Percentiles rank a stretch among this genome's conserved stretches.
Evolutionary conservation across 1,284 basidiomycete species (phyloP).

Genomic region (Trichosporon sp.): DNA sequence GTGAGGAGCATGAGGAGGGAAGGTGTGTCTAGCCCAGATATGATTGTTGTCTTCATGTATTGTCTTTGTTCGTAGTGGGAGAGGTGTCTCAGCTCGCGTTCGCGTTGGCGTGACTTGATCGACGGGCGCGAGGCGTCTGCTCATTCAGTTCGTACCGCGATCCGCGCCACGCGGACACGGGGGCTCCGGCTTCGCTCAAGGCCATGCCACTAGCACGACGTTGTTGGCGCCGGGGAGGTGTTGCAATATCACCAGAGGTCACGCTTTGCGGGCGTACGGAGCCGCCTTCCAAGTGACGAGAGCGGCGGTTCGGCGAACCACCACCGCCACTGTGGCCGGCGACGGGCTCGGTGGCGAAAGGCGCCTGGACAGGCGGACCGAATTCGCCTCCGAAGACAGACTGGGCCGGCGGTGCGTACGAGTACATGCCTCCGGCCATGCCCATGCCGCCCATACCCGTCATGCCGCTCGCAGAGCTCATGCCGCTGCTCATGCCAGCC

Average conservation of each 20-base stretch:
- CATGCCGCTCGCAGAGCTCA: conserved; percentile 21
- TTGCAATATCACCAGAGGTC: conserved; percentile 3
- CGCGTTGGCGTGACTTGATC: conserved; percentile 8
- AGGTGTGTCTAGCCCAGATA: neutral
- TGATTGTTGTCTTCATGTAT: neutral
- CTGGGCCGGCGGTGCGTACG: conserved; percentile 42
- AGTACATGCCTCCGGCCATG: conserved; percentile 41
- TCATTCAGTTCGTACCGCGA: conserved; percentile 15
- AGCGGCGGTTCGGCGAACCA: conserved; percentile 22
- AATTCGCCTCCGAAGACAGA: conserved; percentile 52
- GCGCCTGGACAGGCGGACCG: conserved; percentile 41
- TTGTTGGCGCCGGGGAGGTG: conserved; percentile 14
- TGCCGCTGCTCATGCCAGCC: conserved; percentile 17
- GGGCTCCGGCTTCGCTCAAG: conserved; percentile 25
- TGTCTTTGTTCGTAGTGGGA: neutral
- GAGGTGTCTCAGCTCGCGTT: conserved; percentile 7
- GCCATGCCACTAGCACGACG: conserved; percentile 25
- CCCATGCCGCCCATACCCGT: conserved; percentile 23
- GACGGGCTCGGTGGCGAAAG: conserved; percentile 16
- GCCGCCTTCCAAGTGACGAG: conserved; percentile 13
- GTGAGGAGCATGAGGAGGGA: neutral
- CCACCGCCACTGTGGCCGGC: neutral
- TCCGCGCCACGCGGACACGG: conserved; percentile 27
- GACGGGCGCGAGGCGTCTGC: conserved; percentile 16
- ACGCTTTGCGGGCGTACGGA: conserved; percentile 24